Evolutionary conservation across 2,329 filamentous ascomycete genomes (phyloP), one percentile per base, ranked within the genome.

Genomic region (Colletotrichum coccodes): DNA sequence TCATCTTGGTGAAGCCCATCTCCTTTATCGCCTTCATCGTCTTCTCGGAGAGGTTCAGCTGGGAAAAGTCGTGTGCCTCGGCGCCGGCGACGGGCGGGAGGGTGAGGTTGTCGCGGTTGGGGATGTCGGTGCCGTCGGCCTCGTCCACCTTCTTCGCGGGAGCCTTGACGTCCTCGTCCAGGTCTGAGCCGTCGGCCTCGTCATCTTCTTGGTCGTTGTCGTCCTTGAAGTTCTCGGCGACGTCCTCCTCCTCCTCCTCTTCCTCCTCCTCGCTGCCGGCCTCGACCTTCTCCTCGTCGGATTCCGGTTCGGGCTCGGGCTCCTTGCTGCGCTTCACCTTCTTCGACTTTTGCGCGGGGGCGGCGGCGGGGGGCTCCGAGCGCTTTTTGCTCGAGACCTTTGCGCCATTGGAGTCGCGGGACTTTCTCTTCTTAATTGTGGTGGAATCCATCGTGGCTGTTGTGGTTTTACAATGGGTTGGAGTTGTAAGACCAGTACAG

Each of bases 1-100:
- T 98, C 95, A 99, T 98, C 54, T 87, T 95, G 76, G 92, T 91
- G 78, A 98, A 98, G 16, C 93, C 93, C 95, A 99, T 98, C 72
- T 92, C 93, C 66, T 91, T 77, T 74, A 98, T 94, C 9, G 94
- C 95, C 82, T 92, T 90, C 87, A 95, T 92, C 0, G 94, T 98
- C 81, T 93, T 94, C 28, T 95, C 92, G 1, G 94, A 96, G 12
- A 99, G 87, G 62, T 93, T 93, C 71, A 99, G 85, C 72, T 98
- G 92, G 38, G 89, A 83, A 77, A 98, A 97, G 59, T 90, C 89
- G 75, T 91, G 85, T 26, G 91, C 90, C 64, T 91, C 88, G 57
- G 81, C 83, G 60, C 88, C 88, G 34, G 85, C 85, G 3, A 90
- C 81, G 40, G 84, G 83, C n/a, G 70, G 54, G 38, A 88, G 90